A percentile compares a stretch with the other conserved stretches of the same genome.
Evolutionary conservation across 495 filamentous ascomycete species (phyloP).

Genomic region (Cairneyella variabilis): DNA sequence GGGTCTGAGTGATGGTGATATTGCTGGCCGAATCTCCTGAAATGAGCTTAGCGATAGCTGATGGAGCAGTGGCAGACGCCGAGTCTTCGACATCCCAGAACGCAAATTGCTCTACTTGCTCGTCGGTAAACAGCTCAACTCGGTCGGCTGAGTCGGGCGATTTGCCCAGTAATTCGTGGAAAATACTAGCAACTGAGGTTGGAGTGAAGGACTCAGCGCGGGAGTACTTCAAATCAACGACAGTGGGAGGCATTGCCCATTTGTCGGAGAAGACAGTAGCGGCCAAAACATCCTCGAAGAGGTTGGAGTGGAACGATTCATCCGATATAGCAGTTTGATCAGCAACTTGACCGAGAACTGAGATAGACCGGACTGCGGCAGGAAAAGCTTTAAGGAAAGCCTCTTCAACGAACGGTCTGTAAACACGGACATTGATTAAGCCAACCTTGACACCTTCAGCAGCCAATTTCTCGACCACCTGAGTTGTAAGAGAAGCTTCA

Average conservation of each 20-base stretch:
- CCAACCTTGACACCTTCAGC: slow-evolving; percentile 72
- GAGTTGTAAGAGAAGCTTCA: slow-evolving; percentile 79
- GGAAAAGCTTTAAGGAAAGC: slow-evolving; percentile 82
- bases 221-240: slow-evolving; percentile 85
- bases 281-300: slow-evolving; percentile 86
- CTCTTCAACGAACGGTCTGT: slow-evolving; percentile 91
- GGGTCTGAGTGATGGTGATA: slow-evolving; percentile 66
- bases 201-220: slow-evolving; percentile 78
- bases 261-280: slow-evolving; percentile 73
- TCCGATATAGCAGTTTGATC: slow-evolving; percentile 57
- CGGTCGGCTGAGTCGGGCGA: slow-evolving; percentile 41
- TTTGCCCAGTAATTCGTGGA: slow-evolving; percentile 54
- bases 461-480: slow-evolving; percentile 71
- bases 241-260: slow-evolving; percentile 53
- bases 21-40: slow-evolving; percentile 72
- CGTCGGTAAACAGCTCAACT: slow-evolving; percentile 43
- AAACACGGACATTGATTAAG: slow-evolving; percentile 85
- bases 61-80: slow-evolving; percentile 55
- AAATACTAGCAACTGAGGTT: slow-evolving; percentile 65
- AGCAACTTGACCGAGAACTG: slow-evolving; percentile 59
- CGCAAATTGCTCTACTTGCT: slow-evolving; percentile 69
- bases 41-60: slow-evolving; percentile 65
- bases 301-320: slow-evolving; percentile 66
- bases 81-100: slow-evolving; percentile 93
- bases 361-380: slow-evolving; percentile 65